Base-by-base conservation (phyloP, 2,329 filamentous ascomycete genomes). In the Botrytis elliptica region DNA sequence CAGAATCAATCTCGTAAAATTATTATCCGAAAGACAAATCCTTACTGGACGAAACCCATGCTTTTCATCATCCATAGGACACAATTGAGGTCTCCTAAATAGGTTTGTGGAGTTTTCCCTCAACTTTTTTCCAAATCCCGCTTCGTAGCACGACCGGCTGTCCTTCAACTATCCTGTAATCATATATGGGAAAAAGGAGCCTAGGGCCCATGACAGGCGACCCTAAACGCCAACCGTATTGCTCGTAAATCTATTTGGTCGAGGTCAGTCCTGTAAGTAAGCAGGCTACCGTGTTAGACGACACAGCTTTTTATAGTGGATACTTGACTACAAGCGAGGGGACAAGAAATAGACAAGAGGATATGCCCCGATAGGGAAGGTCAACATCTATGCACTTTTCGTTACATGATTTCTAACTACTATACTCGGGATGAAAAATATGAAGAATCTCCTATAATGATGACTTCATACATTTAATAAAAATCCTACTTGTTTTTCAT, bases 331-430 rank as follows among this genome's bases (percentile, higher is more conserved):
- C n/a, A 29, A 18, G n/a, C 52, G n/a, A 57, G n/a, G 29, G n/a
- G n/a, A 57, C 49, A 55, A 55, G 52, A 7, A n/a, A 57, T 29
- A 0, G 14, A 18, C n/a, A 8, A 57, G 14, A 57, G 14, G 22
- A 18, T 29, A 8, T 8, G 3, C 14, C 3, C 52, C n/a, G 52
- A 29, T 3, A 29, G 6, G n/a, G 25, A 29, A 29, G 1, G 18
- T 18, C 2, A 55, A 55, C 1, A n/a, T 55, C 25, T 55, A 29
- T 29, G 6, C 25, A 7, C 3, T 55, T 8, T 55, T 55, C 5
- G 3, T 55, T n/a, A 3, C 12, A 29, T 29, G 1, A 29, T 0
- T 29, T n/a, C 6, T 29, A n/a, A n/a, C 2, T 14, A n/a, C 14
- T 52, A n/a, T 4, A 12, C 10, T 8, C 14, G 14, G 12, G 5